Evolutionary conservation across 2,329 filamentous ascomycete species (phyloP), one percentile per base, ranked within the genome.

Genomic region (Apiospora hydei): DNA sequence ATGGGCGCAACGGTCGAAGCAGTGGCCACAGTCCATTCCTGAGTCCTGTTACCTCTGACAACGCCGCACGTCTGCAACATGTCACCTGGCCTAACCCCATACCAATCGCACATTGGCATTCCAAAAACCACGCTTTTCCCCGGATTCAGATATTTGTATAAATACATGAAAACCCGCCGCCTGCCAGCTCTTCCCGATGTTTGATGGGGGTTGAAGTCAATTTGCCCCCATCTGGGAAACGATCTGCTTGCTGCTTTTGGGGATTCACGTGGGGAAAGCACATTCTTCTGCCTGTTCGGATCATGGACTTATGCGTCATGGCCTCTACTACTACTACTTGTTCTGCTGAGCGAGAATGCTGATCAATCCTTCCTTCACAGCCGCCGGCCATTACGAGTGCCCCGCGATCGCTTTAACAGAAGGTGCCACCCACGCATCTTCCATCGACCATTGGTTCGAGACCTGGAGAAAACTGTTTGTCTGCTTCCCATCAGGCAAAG

Each of bases 381-480:
- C 57, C 72, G 71, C 73, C 80, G 79, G 78, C 72, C 77, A 77
- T 69, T 77, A 72, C 76, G 72, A 75, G 73, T 74, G 75, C 72
- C 73, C 73, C 75, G 72, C 72, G 74, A 74, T 73, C 75, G 74
- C 75, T 76, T 57, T 26, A 16, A 26, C 75, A 71, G 72, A 74
- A 47, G 49, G 61, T 71, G 70, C 68, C 73, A 75, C 69, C 57
- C 67, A 72, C 73, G 69, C 72, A 75, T 41, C 64, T 51, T 44
- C 34, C 21, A 67, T 72, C 51, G 73, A 78, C 70, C 73, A 75
- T 71, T 80, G 78, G 77, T 74, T 78, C 72, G 73, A 77, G 71
- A 71, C 74, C 26, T 78, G 76, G 77, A 75, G 74, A 61, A 76
- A 69, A 72, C 72, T 79, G 71, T 79, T 80, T 80, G 78, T 75